Evolutionary conservation across 1,284 basidiomycete genomes (phyloP), one percentile per base, ranked within the genome.

Genomic region (Abortiporus biennis): DNA sequence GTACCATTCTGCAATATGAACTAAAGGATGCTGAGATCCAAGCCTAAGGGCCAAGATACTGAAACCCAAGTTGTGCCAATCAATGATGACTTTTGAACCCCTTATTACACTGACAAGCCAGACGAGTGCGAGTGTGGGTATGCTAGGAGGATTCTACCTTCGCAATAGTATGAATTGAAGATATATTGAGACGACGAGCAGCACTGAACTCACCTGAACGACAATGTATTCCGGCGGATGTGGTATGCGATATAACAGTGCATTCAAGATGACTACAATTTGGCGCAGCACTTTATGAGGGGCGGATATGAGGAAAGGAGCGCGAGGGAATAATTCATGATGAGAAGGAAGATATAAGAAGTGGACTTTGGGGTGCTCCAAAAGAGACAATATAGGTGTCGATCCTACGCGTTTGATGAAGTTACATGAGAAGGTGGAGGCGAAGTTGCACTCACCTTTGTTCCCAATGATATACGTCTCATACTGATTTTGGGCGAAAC

Each of bases 1-100:
- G 31, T 36, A 93, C 91, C 72, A 74, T 64, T 77, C 80, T 0
- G 90, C 85, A 11, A 95, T 55, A 42, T 63, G 73, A 21, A 96
- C 92, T 44, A 95, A 72, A 0, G 71, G 61, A 54, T 91, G 86
- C 0, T 63, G 58, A 0, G 68, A 46, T 0, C 92, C 89, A 6
- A 95, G 65, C 49, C 83, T 84, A 46, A 99, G 66, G 0, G 86
- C 88, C 24, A 99, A 75, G 39, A 99, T 93, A 44, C 85, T 97
- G 59, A 92, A 95, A 5, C 93, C 94, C 6, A 95, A 78, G 61
- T 99, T 99, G 62, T 99, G 96, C 96, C 96, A 99, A 65, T 99
- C 96, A 47, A 99, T 95, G 44, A 99, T 86, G 46, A 99, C 71
- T 54, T 88, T 89, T 48, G 83, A 85, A 1, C 85, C 80, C 13